Percentiles rank a stretch among this genome's conserved stretches.
Conservation (phyloP, 164 flowering plant species). For the Platanus orientalis region DNA sequence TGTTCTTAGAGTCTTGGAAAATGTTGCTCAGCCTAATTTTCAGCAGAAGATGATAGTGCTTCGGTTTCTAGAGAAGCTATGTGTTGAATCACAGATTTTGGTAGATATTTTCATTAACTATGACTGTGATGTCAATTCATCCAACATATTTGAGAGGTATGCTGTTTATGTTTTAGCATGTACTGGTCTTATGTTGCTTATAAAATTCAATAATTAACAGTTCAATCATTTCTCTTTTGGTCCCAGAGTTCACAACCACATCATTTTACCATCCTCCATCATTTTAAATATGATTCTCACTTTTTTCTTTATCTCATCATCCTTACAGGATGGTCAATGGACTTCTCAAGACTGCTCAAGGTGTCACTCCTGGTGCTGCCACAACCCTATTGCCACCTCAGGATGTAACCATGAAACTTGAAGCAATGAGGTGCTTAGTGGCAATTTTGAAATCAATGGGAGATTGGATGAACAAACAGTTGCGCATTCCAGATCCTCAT, state of each 20-base stretch:
- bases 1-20: constrained; percentile 94
- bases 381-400: constrained; percentile 90
- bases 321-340: constrained; percentile 93
- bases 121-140: constrained; percentile 96
- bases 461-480: constrained; percentile 97
- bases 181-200: background rate
- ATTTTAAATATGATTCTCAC: constrained; percentile 1
- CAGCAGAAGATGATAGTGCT: constrained; percentile 99
- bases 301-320: constrained; percentile 8
- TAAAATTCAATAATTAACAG: background rate
- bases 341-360: constrained; percentile 99
- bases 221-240: background rate
- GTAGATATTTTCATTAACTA: constrained; percentile 91
- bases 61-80: constrained; percentile 81
- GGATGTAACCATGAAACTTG: constrained; percentile 83
- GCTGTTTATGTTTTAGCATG: constrained; percentile 17
- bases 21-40: constrained; percentile 94
- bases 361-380: constrained; percentile 81
- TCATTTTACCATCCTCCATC: background rate
- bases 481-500: constrained; percentile 82
- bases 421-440: constrained; percentile 94
- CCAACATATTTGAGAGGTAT: constrained; percentile 96
- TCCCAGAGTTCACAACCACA: background rate
- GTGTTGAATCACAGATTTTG: constrained; percentile 87
- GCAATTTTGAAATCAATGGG: constrained; percentile 92